Conservation (phyloP, 139 green algal genomes). For the Volvox reticuliferus region DNA sequence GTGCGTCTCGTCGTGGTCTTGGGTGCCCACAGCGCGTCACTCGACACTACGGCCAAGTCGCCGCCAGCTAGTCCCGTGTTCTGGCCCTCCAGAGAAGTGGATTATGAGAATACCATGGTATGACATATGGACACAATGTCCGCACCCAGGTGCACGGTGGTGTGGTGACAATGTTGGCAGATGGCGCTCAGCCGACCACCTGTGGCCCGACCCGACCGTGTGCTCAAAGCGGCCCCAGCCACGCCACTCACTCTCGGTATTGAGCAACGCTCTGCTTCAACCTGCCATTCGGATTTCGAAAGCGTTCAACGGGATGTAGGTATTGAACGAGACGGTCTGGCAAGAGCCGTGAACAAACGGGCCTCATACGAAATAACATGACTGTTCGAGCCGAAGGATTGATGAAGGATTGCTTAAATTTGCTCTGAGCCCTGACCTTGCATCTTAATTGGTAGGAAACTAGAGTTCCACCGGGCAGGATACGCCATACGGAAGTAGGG, state of each 20-base stretch:
- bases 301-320: neutral
- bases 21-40: too few relatives aligned
- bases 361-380: neutral
- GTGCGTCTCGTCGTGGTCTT: too few relatives aligned
- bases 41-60: too few relatives aligned
- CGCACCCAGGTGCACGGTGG: too few relatives aligned
- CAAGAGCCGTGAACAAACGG: neutral
- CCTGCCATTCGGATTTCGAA: slow-evolving; percentile 12
- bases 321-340: neutral
- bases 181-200: neutral
- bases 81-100: too few relatives aligned
- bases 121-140: too few relatives aligned
- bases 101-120: too few relatives aligned
- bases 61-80: too few relatives aligned
- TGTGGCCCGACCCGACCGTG: neutral
- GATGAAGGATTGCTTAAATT: neutral
- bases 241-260: slow-evolving; percentile 37
- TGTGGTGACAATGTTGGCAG: neutral
- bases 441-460: neutral
- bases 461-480: neutral
- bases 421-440: neutral
- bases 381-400: neutral
- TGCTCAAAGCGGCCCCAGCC: neutral
- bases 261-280: slow-evolving; percentile 51
- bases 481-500: neutral